Percentiles rank a stretch among this genome's conserved stretches.
Evolutionary conservation across 495 filamentous ascomycete species (phyloP).

Genomic region (Penicillium manginii): DNA sequence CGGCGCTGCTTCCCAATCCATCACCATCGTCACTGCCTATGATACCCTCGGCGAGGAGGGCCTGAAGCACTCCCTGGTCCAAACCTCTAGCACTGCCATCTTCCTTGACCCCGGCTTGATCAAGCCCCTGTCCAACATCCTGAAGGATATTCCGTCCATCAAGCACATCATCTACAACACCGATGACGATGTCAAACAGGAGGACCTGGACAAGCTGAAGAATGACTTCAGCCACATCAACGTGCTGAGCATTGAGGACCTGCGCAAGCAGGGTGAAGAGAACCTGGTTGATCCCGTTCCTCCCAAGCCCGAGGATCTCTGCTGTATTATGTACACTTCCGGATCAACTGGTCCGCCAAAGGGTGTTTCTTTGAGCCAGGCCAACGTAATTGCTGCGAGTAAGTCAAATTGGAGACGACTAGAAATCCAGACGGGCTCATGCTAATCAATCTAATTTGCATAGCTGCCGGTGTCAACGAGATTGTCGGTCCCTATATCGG

Average conservation of each 20-base stretch:
- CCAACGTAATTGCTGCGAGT: slow-evolving; percentile 86
- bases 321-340: slow-evolving; percentile 99
- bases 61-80: slow-evolving; percentile 85
- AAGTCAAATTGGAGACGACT: slow-evolving; percentile 36
- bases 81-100: slow-evolving; percentile 83
- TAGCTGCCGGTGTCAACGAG: slow-evolving; percentile 84
- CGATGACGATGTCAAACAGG: slow-evolving; percentile 73
- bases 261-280: slow-evolving; percentile 79
- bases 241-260: slow-evolving; percentile 82
- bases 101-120: slow-evolving; percentile 89
- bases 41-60: slow-evolving; percentile 96
- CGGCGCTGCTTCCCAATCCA: slow-evolving; percentile 82
- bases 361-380: slow-evolving; percentile 90
- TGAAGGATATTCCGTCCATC: slow-evolving; percentile 78
- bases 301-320: slow-evolving; percentile 82
- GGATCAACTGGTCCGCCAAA: slow-evolving; percentile 97
- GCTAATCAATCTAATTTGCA: slow-evolving; percentile 10
- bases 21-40: slow-evolving; percentile 96
- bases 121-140: slow-evolving; percentile 75
- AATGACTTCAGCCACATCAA: slow-evolving; percentile 68
- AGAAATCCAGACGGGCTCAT: background rate
- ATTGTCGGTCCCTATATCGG: slow-evolving; percentile 85
- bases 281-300: slow-evolving; percentile 82
- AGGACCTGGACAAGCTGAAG: slow-evolving; percentile 80
- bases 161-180: slow-evolving; percentile 89